Conservation (phyloP, 768 basidiomycete species). For the Suillus clintonianus region DNA sequence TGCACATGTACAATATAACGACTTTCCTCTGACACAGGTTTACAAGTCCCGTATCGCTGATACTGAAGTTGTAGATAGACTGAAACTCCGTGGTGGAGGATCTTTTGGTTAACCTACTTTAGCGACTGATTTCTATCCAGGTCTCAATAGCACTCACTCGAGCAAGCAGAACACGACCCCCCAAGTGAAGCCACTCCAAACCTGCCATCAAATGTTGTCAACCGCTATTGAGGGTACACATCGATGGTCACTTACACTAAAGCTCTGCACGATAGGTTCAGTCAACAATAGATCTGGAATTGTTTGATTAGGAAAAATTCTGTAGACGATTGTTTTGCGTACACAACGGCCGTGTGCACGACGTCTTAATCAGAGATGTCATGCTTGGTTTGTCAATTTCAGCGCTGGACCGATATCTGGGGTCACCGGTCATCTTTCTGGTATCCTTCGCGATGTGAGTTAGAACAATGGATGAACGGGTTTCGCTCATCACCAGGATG, state of each 20-base stretch:
- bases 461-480: constrained; percentile 67
- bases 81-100: not conserved
- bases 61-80: not conserved
- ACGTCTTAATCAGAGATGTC: constrained; percentile 58
- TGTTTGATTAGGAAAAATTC: not conserved
- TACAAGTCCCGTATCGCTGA: not conserved
- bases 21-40: constrained; percentile 48
- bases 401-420: constrained; percentile 57
- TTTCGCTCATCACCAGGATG: constrained; percentile 64
- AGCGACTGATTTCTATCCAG: not conserved
- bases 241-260: constrained; percentile 51
- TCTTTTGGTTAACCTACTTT: constrained; percentile 15
- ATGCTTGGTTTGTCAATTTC: constrained; percentile 62
- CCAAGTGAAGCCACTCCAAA: constrained; percentile 71
- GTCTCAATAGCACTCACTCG: constrained; percentile 36
- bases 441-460: constrained; percentile 58
- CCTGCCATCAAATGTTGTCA: constrained; percentile 32
- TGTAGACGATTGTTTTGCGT: constrained; percentile 25
- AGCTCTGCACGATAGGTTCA: constrained; percentile 70
- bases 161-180: constrained; percentile 69
- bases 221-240: not conserved
- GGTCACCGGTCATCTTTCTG: constrained; percentile 65
- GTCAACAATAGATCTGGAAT: constrained; percentile 9
- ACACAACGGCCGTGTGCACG: constrained; percentile 70
- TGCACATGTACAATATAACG: not conserved